phyloP scores from a whole-genome alignment of 495 filamentous ascomycete species.

The Neurospora tetraspora region DNA sequence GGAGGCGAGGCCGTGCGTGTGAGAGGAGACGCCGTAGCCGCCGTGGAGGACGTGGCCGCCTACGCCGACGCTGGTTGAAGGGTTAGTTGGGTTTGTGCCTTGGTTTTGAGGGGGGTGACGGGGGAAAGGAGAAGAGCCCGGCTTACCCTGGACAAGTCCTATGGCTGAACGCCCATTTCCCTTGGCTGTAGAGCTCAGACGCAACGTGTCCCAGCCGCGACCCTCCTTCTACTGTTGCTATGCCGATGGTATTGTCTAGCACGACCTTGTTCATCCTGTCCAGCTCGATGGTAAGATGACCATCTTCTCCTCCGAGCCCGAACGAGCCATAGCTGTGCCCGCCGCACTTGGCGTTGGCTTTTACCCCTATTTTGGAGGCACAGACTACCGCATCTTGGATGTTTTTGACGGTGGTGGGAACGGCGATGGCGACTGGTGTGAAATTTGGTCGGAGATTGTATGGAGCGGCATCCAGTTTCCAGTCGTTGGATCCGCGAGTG shows the following conservation, averaged over 20 bases:
- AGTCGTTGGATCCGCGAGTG: constrained; percentile 24
- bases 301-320: constrained; percentile 38
- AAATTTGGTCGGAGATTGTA: constrained; percentile 33
- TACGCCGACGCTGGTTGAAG: constrained; percentile 26
- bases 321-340: constrained; percentile 40
- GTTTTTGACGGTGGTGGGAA: constrained; percentile 26
- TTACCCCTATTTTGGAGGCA: constrained; percentile 27
- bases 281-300: constrained; percentile 34
- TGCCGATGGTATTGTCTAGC: constrained; percentile 25
- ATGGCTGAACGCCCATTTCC: constrained; percentile 34
- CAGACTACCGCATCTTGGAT: constrained; percentile 32
- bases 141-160: constrained; percentile 37
- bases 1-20: constrained; percentile 32
- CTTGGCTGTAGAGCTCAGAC: constrained; percentile 31
- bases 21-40: constrained; percentile 34
- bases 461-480: constrained; percentile 28
- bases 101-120: neutral
- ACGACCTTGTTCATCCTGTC: constrained; percentile 35
- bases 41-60: constrained; percentile 36
- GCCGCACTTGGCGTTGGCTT: constrained; percentile 36
- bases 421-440: constrained; percentile 30
- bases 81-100: neutral
- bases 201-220: constrained; percentile 34
- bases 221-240: constrained; percentile 31
- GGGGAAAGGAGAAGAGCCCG: neutral